phyloP scores from a whole-genome alignment of 2,329 filamentous ascomycete genomes.

The Phialophora macrospora region DNA sequence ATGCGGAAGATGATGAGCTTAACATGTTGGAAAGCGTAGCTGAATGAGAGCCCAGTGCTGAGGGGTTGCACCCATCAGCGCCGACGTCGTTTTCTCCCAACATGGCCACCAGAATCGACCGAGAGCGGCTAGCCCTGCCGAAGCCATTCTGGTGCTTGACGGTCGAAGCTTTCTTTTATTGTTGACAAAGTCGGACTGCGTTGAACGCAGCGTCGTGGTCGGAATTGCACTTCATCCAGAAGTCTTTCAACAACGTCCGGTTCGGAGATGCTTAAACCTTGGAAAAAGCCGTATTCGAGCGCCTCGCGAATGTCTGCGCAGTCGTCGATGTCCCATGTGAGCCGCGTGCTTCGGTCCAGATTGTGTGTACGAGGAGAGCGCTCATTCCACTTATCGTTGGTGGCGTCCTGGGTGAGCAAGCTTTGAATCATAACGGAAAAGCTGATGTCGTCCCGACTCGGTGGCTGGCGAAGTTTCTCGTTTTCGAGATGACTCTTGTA shows the following conservation, averaged over 20 bases:
- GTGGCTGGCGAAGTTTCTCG: not conserved
- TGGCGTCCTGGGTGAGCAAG: constrained; percentile 14
- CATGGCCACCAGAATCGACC: no score
- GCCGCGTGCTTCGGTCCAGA: not conserved
- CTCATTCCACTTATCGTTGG: not conserved
- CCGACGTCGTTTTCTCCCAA: not conserved
- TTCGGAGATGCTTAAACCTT: not conserved
- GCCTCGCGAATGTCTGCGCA: constrained; percentile 8
- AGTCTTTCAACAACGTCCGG: not conserved
- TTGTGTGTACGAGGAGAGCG: not conserved
- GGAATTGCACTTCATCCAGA: constrained; percentile 2
- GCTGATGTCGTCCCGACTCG: not conserved
- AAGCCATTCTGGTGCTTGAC: not conserved
- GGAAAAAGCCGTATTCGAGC: constrained; percentile 11
- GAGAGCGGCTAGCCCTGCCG: not conserved
- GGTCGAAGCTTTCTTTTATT: not conserved
- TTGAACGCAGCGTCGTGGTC: not conserved
- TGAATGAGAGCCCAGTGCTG: not conserved
- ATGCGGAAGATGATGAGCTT: not conserved
- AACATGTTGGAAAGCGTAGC: not conserved
- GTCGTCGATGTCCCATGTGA: constrained; percentile 4
- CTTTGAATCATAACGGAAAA: constrained; percentile 12
- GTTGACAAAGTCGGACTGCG: not conserved
- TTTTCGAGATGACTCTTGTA: constrained; percentile 6
- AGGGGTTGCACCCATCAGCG: not conserved